These are phyloP conservation scores for Tetraselmis striata DNA, from an alignment of 139 green algal species.

Conservation along the genomic window DNA sequence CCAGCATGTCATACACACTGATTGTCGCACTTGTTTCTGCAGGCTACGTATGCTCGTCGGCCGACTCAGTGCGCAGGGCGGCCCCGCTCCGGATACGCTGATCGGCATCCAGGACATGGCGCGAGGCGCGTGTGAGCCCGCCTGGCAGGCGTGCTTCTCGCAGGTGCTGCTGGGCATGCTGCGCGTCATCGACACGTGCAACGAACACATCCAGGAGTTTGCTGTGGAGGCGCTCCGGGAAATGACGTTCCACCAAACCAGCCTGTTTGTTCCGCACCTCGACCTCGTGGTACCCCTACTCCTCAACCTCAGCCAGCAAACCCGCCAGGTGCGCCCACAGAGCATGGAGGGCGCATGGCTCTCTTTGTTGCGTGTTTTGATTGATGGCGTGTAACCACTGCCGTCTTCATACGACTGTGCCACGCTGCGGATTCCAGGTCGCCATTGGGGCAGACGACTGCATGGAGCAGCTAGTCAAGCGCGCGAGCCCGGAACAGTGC, in stretches of 20 bases:
- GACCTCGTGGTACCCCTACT: slow-evolving; percentile 27
- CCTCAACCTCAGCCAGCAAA: slow-evolving; percentile 16
- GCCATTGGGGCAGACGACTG: slow-evolving; percentile 31
- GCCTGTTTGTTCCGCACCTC: slow-evolving; percentile 28
- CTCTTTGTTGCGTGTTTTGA: too few species aligned
- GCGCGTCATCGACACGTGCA: slow-evolving; percentile 9
- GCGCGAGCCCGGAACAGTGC: slow-evolving; percentile 20
- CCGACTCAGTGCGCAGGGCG: slow-evolving; percentile 10
- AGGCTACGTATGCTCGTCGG: slow-evolving; percentile 23
- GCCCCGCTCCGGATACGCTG: slow-evolving; percentile 21
- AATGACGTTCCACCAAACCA: slow-evolving; percentile 18
- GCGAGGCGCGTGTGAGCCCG: slow-evolving; percentile 13
- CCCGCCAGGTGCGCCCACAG: not conserved
- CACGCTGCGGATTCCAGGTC: slow-evolving; percentile 24
- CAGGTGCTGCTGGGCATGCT: slow-evolving; percentile 25
- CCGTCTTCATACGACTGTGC: too few species aligned
- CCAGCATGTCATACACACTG: too few species aligned
- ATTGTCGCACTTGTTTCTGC: too few species aligned
- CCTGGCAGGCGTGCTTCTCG: slow-evolving; percentile 29
- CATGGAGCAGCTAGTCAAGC: slow-evolving; percentile 23
- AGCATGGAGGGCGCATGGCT: not conserved
- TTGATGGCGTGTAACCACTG: too few species aligned
- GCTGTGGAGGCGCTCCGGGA: slow-evolving; percentile 24
- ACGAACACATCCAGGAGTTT: slow-evolving; percentile 21
- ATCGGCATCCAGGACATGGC: slow-evolving; percentile 26